Conservation (phyloP, 1,139 yeast genomes). For the Kurtzmaniella quercitrusa region DNA sequence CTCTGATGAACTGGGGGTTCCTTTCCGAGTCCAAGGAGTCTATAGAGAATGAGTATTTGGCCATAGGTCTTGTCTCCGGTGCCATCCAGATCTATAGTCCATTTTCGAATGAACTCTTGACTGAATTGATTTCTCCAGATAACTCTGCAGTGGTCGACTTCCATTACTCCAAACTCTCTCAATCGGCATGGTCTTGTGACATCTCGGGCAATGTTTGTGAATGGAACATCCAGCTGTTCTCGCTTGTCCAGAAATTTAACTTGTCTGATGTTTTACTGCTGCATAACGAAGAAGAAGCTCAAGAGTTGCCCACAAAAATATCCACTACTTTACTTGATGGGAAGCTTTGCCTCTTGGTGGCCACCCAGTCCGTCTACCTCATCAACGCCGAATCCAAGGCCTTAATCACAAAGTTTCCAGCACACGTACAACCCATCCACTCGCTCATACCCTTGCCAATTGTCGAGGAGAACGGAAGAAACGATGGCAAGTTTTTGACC, state of each 20-base stretch:
- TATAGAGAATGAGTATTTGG: slow-evolving; percentile 40
- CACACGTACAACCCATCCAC: slow-evolving; percentile 65
- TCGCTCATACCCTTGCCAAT: slow-evolving; percentile 34
- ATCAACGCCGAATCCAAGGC: slow-evolving; percentile 37
- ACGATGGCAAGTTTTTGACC: slow-evolving; percentile 50
- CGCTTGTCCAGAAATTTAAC: slow-evolving; percentile 38
- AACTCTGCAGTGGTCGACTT: slow-evolving; percentile 53
- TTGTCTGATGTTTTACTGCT: slow-evolving; percentile 25
- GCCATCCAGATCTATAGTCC: slow-evolving; percentile 66
- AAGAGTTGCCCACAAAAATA: slow-evolving; percentile 30
- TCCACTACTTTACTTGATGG: slow-evolving; percentile 31
- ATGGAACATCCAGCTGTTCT: slow-evolving; percentile 53
- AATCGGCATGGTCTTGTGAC: slow-evolving; percentile 62
- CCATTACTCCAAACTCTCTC: slow-evolving; percentile 38
- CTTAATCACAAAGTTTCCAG: slow-evolving; percentile 55
- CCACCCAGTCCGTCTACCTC: slow-evolving; percentile 59
- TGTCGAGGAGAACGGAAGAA: slow-evolving; percentile 5
- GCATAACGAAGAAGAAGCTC: slow-evolving; percentile 20
- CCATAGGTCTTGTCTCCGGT: slow-evolving; percentile 68
- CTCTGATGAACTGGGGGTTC: slow-evolving; percentile 8
- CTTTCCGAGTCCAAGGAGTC: neutral
- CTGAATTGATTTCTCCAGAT: slow-evolving; percentile 47
- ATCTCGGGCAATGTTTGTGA: slow-evolving; percentile 56
- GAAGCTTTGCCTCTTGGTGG: slow-evolving; percentile 50
- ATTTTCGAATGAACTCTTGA: slow-evolving; percentile 50